A percentile compares a stretch with the other conserved stretches of the same genome.
Conservation (phyloP, 495 filamentous ascomycete species). For the Aspergillus hancockii region DNA sequence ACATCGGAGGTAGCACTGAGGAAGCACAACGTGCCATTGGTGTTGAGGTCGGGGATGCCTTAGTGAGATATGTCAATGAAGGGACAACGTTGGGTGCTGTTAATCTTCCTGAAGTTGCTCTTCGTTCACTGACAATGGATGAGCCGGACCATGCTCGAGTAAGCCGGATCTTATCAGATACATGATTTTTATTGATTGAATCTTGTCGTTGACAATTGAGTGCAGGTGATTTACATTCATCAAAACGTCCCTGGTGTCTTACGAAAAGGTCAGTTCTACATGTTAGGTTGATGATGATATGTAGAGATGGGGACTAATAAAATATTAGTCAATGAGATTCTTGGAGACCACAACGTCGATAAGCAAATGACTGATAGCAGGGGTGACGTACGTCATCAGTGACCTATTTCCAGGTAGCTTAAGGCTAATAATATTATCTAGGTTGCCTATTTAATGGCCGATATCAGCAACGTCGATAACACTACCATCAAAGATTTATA, state of each 20-base stretch:
- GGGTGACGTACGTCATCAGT: conserved; percentile 66
- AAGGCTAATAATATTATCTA: conserved; percentile 29
- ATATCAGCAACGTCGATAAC: conserved; percentile 82
- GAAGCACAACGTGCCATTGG: conserved; percentile 97
- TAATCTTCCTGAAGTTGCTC: conserved; percentile 90
- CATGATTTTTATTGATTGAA: neutral
- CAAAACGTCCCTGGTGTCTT: conserved; percentile 93
- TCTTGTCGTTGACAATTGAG: conserved; percentile 15
- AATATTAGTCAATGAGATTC: conserved; percentile 78
- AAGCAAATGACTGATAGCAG: conserved; percentile 96
- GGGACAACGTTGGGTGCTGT: conserved; percentile 87
- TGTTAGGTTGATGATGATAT: neutral
- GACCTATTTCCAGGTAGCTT: neutral
- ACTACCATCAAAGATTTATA: conserved; percentile 83
- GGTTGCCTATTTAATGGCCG: conserved; percentile 96
- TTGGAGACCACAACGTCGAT: conserved; percentile 94
- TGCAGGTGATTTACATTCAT: conserved; percentile 87
- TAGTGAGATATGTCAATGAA: conserved; percentile 91
- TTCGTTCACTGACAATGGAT: conserved; percentile 83
- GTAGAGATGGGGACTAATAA: conserved; percentile 8
- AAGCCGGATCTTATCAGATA: conserved; percentile 23
- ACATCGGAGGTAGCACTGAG: conserved; percentile 97
- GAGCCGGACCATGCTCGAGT: conserved; percentile 84
- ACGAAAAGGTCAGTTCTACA: conserved; percentile 61
- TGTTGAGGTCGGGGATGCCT: conserved; percentile 82